Percentiles rank a stretch among this genome's conserved stretches.
phyloP scores from a whole-genome alignment of 2,329 filamentous ascomycete species.

The Claviceps citrina region DNA sequence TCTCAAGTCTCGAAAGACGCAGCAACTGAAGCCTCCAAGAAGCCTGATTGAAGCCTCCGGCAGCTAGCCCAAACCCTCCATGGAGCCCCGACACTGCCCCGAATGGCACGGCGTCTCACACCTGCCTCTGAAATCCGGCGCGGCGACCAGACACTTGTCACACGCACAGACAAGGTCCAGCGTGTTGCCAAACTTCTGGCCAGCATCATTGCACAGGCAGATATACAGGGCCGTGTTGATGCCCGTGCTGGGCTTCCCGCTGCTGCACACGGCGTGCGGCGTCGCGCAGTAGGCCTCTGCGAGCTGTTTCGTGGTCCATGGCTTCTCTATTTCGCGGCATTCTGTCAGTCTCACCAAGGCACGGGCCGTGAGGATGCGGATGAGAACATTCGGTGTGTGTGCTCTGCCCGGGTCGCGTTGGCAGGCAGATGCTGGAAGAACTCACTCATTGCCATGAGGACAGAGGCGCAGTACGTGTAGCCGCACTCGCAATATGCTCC shows the following conservation, averaged over 20 bases:
- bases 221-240: conserved; percentile 22
- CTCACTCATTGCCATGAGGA: conserved; percentile 23
- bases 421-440: not conserved
- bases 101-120: conserved; percentile 22
- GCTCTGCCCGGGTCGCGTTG: too few relatives aligned
- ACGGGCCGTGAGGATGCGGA: too few relatives aligned
- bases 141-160: conserved; percentile 23
- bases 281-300: conserved; percentile 23
- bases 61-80: not conserved
- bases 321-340: conserved; percentile 13
- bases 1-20: too few relatives aligned
- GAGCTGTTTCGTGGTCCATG: conserved; percentile 20
- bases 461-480: conserved; percentile 26
- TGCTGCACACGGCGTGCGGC: conserved; percentile 19
- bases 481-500: conserved; percentile 25
- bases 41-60: too few relatives aligned
- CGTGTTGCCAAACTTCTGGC: conserved; percentile 18
- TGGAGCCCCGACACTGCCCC: conserved; percentile 7
- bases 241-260: conserved; percentile 16
- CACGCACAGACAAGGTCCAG: conserved; percentile 25
- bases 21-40: too few relatives aligned
- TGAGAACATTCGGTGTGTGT: too few relatives aligned
- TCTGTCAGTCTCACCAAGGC: too few relatives aligned
- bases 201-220: conserved; percentile 21
- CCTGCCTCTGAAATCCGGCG: conserved; percentile 24